phyloP scores from a whole-genome alignment of 306 rosid genomes.

The Vigna reflexopilosa region DNA sequence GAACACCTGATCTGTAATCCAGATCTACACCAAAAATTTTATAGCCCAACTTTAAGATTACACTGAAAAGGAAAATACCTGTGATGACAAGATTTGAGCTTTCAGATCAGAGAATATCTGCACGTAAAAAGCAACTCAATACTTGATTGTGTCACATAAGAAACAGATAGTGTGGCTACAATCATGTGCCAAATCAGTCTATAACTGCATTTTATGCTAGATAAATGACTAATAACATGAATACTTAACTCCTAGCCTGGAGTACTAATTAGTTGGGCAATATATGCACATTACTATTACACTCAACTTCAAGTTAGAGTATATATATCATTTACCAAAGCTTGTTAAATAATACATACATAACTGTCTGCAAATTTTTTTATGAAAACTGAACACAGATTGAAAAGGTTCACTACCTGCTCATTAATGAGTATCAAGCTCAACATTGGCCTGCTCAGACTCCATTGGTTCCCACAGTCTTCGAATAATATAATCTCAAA shows the following conservation, averaged over 20 bases:
- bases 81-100: constrained; percentile 58
- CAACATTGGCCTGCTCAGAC: constrained; percentile 96
- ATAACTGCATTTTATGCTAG: background rate
- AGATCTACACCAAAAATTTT: background rate
- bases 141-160: constrained; percentile 16
- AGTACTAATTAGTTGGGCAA: constrained; percentile 27
- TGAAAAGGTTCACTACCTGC: constrained; percentile 61
- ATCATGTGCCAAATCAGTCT: constrained; percentile 11
- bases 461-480: constrained; percentile 95
- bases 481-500: constrained; percentile 92
- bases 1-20: constrained; percentile 17
- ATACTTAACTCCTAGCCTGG: background rate
- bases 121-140: constrained; percentile 36
- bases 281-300: constrained; percentile 23
- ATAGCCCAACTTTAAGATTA: constrained; percentile 1
- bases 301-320: constrained; percentile 31
- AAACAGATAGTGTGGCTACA: background rate
- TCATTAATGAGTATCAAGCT: constrained; percentile 91
- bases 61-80: constrained; percentile 47
- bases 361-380: constrained; percentile 15
- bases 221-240: background rate
- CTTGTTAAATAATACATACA: background rate
- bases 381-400: constrained; percentile 1
- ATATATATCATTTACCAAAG: background rate
- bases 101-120: constrained; percentile 63